phyloP scores from a whole-genome alignment of 495 filamentous ascomycete species.

The Xylaria castorea region DNA sequence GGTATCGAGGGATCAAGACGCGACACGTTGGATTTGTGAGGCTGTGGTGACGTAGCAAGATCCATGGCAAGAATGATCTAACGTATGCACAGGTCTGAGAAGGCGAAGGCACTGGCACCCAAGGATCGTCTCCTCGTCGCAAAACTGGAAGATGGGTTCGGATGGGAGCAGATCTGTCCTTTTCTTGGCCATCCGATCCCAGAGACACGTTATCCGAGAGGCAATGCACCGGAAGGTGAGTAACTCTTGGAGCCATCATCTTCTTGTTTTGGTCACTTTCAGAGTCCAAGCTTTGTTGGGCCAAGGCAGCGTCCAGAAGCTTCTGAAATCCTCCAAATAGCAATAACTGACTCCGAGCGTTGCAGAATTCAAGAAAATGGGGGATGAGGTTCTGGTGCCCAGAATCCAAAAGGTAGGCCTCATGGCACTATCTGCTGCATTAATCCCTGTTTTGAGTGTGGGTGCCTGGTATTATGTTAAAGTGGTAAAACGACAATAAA shows the following conservation, averaged over 20 bases:
- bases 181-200: constrained; percentile 43
- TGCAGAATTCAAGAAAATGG: constrained; percentile 33
- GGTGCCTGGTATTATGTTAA: constrained; percentile 20
- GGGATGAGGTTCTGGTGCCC: constrained; percentile 38
- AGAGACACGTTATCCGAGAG: constrained; percentile 37
- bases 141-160: constrained; percentile 38
- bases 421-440: constrained; percentile 9
- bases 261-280: too few relatives aligned
- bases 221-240: constrained; percentile 32
- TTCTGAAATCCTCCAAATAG: too few relatives aligned
- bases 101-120: constrained; percentile 25
- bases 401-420: constrained; percentile 17
- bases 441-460: constrained; percentile 21
- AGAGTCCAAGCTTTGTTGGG: too few relatives aligned
- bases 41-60: background rate
- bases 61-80: background rate
- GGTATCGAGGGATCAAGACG: constrained; percentile 3
- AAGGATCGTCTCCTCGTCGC: constrained; percentile 33
- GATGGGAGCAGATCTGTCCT: constrained; percentile 44
- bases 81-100: constrained; percentile 24
- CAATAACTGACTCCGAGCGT: too few relatives aligned
- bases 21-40: constrained; percentile 20
- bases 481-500: background rate
- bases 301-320: too few relatives aligned
- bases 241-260: too few relatives aligned